Base-by-base conservation (phyloP, 805 yeast genomes). In the Debaryomyces prosopidis region DNA sequence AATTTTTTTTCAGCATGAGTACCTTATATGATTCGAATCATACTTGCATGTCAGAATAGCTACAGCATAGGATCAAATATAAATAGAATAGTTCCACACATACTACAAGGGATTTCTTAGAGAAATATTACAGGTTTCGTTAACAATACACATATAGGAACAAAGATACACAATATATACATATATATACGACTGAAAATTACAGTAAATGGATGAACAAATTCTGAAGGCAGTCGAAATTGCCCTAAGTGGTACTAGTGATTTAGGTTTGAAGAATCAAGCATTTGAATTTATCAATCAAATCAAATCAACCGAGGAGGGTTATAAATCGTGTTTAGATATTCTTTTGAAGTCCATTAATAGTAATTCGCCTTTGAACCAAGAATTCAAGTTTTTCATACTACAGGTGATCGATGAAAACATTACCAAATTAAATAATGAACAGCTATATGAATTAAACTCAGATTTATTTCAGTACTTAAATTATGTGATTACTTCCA, bases 221-320 rank as follows among this genome's bases (percentile, higher is more conserved):
- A 85, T 91, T 57, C 89, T 81, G 63, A 94, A 89, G 68, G 97
- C 96, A 35, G 94, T 91, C 39, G 84, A 81, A 50, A 81, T 89
- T 50, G 96, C 96, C 6, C 78, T 87, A 43, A 81, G 82, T 62
- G 85, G 87, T 26, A 73, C 83, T 19, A 78, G 84, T 8, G 89
- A 86, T 61, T 68, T 75, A 12, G 71, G 60, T 34, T 69, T 89
- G 40, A 84, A 83, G 58, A 80, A 77, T 50, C 73, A 75, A 54
- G 81, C 85, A 12, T 65, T 76, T 44, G 73, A 73, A 18, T 81
- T 78, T 59, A 76, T 81, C 51, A 72, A 73, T 48, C 78, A 77
- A 48, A 64, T 81, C 54, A 81, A 81, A 54, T 54, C 75, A 30
- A 73, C 84, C 4, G 70, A 69, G 20, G 78, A 80, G 46, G 84